A percentile compares a stretch with the other conserved stretches of the same genome.
These are phyloP conservation scores for Auricularia heimuer DNA, from an alignment of 768 basidiomycete species.

Conservation along the genomic window DNA sequence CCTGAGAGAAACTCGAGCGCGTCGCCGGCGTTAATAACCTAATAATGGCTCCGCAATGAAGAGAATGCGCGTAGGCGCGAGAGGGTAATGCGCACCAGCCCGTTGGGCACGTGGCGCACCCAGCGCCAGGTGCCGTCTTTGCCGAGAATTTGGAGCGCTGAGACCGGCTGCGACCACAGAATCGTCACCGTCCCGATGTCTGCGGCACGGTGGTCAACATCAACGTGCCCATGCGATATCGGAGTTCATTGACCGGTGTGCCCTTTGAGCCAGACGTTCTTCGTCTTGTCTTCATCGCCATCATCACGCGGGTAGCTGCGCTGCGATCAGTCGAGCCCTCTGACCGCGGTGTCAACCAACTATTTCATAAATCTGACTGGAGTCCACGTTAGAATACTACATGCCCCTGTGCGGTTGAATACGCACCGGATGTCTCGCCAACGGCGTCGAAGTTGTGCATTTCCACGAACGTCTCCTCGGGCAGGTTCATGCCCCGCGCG, in stretches of 20 bases:
- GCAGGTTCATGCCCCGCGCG: constrained; percentile 43
- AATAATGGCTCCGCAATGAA: background rate
- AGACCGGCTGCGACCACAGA: constrained; percentile 29
- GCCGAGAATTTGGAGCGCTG: constrained; percentile 27
- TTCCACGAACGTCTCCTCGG: constrained; percentile 42
- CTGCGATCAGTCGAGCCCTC: background rate
- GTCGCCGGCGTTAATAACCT: constrained; percentile 34
- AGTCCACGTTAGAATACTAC: background rate
- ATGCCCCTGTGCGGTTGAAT: background rate
- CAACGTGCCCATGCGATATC: background rate
- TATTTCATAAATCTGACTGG: constrained; percentile 61
- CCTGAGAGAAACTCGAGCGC: constrained; percentile 26
- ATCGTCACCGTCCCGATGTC: constrained; percentile 27
- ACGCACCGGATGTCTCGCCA: constrained; percentile 29
- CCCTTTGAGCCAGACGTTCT: constrained; percentile 28
- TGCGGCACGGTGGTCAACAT: constrained; percentile 6
- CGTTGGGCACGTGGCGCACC: constrained; percentile 27
- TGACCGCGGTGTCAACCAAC: constrained; percentile 22
- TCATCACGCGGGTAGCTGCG: constrained; percentile 23
- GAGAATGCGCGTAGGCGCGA: background rate
- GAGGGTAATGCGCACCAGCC: constrained; percentile 17
- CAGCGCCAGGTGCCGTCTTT: constrained; percentile 29
- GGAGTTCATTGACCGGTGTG: constrained; percentile 21
- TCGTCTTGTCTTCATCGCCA: constrained; percentile 22
- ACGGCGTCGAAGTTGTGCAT: constrained; percentile 33